Conservation (phyloP, 768 basidiomycete species). For the Pleurotus sapidus region DNA sequence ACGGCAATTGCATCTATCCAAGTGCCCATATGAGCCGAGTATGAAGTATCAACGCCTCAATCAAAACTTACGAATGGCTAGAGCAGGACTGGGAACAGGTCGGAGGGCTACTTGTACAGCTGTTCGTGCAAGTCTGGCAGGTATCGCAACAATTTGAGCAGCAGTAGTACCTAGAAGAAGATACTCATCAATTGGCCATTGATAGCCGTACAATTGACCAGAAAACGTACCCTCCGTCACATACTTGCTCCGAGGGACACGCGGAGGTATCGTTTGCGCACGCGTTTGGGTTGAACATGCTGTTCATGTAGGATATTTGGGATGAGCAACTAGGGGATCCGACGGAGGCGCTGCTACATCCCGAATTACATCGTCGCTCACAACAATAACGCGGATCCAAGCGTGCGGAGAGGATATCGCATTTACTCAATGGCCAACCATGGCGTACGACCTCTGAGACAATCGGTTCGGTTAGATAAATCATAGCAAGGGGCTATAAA, state of each 20-base stretch:
- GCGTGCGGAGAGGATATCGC: slow-evolving; percentile 12
- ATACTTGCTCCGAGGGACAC: slow-evolving; percentile 13
- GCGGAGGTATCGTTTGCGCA: slow-evolving; percentile 10
- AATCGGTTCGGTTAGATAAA: neutral
- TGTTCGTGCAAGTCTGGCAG: slow-evolving; percentile 11
- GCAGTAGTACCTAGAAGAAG: slow-evolving; percentile 10
- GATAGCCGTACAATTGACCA: neutral
- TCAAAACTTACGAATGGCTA: slow-evolving; percentile 1
- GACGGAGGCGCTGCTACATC: slow-evolving; percentile 8
- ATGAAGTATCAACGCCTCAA: neutral
- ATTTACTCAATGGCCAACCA: slow-evolving; percentile 17
- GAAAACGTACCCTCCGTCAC: slow-evolving; percentile 14
- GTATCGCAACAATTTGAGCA: slow-evolving; percentile 13
- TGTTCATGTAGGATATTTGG: slow-evolving; percentile 11
- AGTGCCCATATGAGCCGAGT: neutral
- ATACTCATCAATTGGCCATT: neutral
- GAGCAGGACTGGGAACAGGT: slow-evolving; percentile 10
- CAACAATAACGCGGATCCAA: slow-evolving; percentile 15
- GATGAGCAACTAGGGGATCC: slow-evolving; percentile 10
- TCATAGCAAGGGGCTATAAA: neutral
- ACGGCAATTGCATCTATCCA: slow-evolving; percentile 13
- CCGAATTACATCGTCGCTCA: slow-evolving; percentile 8
- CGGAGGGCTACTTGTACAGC: slow-evolving; percentile 7
- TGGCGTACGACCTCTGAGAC: slow-evolving; percentile 14
- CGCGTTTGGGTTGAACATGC: slow-evolving; percentile 8